Percentiles rank a stretch among this genome's conserved stretches.
Evolutionary conservation across 2,329 filamentous ascomycete species (phyloP).

Genomic region (Coniochaeta ligniaria): DNA sequence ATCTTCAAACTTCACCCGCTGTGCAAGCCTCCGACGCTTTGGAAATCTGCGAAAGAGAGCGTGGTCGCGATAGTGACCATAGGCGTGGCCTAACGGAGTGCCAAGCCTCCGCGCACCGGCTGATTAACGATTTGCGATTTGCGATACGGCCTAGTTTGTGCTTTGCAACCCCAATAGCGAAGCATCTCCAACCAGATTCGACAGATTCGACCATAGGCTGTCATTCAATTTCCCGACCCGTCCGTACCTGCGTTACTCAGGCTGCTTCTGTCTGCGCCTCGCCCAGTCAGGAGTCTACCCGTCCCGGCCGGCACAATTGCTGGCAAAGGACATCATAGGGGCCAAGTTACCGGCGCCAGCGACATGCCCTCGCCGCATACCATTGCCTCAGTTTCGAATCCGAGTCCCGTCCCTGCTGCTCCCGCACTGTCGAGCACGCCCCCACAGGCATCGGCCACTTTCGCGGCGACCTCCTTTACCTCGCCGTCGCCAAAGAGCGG

Average conservation of each 20-base stretch:
- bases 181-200: background rate
- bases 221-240: background rate
- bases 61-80: background rate
- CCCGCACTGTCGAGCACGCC: slow-evolving; percentile 9
- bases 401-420: slow-evolving; percentile 6
- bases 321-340: background rate
- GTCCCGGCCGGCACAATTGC: slow-evolving; percentile 2
- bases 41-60: background rate
- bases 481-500: slow-evolving; percentile 12
- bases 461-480: slow-evolving; percentile 4
- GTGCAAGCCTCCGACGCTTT: background rate
- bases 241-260: slow-evolving; percentile 1
- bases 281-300: background rate
- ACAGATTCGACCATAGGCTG: slow-evolving; percentile 1
- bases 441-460: slow-evolving; percentile 2
- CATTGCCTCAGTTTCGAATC: slow-evolving; percentile 11
- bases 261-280: background rate
- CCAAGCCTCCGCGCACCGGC: background rate
- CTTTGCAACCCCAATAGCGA: background rate
- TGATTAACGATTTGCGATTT: background rate
- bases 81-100: background rate
- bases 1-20: background rate
- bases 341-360: background rate
- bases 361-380: slow-evolving; percentile 16
- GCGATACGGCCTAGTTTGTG: background rate